Evolutionary conservation across 805 yeast genomes (phyloP), one percentile per base, ranked within the genome.

Genomic region (Sungouiella thailandica): DNA sequence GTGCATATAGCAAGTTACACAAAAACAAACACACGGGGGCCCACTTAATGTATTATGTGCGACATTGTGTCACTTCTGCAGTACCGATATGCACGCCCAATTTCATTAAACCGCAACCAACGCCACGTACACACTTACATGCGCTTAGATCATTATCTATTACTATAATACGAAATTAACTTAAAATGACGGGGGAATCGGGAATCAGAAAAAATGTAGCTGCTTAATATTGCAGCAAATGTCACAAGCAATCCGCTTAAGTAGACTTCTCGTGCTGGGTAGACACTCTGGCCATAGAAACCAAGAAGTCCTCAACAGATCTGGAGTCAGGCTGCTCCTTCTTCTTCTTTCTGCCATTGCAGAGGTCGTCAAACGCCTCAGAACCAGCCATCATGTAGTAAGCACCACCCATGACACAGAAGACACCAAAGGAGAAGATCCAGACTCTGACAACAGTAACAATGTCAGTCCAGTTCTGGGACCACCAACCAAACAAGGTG

Each of bases 401-500:
- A 58, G 90, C 85, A 77, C 96, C 96, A 67, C 95, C 95, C 74
- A 87, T 68, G 68, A 81, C 78, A 76, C 95, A 88, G 90, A 88
- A 88, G 69, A 84, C 82, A 78, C 96, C 96, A 74, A 88, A 83
- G 44, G 96, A 87, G 86, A 85, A 87, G 62, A 88, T 70, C 93
- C 93, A 88, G 68, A 83, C 78, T 76, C 96, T 83, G 64, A 82
- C 89, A 62, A 88, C 94, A 38, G 96, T 80, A 53, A 88, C 96
- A 52, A 88, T 82, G 70, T 90, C 95, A 64, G 90, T 88, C 88
- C 93, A 86, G 80, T 88, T 88, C 70, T 85, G 95, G 50, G 94
- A 83, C 90, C 94, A 87, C 96, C 95, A 88, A 55, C 96, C 96
- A 80, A 86, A 88, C 60, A 87, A 68, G 57, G 87, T 72, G 80